phyloP scores from a whole-genome alignment of 345 rosid species.

The Populus tremula region DNA sequence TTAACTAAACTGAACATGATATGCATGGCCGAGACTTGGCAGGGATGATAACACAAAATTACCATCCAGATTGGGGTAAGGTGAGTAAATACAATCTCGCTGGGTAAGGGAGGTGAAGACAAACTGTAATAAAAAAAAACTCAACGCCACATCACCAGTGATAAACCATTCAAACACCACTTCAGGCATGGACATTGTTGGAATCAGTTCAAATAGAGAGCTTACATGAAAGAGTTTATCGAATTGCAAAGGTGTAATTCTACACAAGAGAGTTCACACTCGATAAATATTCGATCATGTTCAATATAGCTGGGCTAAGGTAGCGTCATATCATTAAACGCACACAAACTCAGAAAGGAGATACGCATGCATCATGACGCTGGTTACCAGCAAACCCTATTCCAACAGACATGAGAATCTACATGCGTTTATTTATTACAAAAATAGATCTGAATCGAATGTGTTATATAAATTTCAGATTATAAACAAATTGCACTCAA shows the following conservation, averaged over 20 bases:
- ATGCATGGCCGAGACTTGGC: slow-evolving; percentile 32
- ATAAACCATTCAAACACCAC: background rate
- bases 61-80: slow-evolving; percentile 35
- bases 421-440: too few species aligned
- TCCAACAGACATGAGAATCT: background rate
- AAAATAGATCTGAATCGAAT: too few species aligned
- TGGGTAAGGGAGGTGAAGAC: slow-evolving; percentile 39
- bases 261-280: slow-evolving; percentile 11
- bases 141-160: slow-evolving; percentile 42
- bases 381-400: slow-evolving; percentile 22
- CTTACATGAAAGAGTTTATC: background rate
- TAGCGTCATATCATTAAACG: slow-evolving; percentile 21
- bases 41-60: slow-evolving; percentile 31
- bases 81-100: slow-evolving; percentile 24
- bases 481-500: background rate
- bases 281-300: slow-evolving; percentile 21
- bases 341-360: background rate
- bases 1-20: background rate
- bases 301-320: slow-evolving; percentile 27
- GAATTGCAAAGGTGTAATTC: slow-evolving; percentile 28
- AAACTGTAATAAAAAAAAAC: slow-evolving; percentile 14
- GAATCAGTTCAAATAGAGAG: background rate
- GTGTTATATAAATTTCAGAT: too few species aligned
- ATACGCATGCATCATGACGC: slow-evolving; percentile 19
- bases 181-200: fast-evolving